These are phyloP conservation scores for Multifurca ochricompacta DNA, from an alignment of 768 basidiomycete species.

Conservation along the genomic window DNA sequence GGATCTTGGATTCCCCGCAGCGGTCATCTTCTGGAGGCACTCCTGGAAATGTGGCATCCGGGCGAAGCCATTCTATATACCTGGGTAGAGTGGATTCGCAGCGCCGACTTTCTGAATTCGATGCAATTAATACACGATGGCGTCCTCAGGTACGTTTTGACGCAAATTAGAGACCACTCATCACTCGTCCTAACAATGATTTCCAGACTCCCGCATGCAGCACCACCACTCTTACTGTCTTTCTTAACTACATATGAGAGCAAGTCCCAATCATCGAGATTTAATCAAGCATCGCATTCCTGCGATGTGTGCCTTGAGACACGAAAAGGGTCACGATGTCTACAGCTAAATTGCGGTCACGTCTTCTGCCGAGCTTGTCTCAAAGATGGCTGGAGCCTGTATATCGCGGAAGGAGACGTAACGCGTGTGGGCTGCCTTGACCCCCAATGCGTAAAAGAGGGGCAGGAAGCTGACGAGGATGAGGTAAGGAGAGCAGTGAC, in stretches of 20 bases:
- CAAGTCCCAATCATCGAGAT: slow-evolving; percentile 40
- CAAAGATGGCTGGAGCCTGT: slow-evolving; percentile 73
- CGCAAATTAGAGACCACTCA: background rate
- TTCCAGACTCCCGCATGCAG: slow-evolving; percentile 46
- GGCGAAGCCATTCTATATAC: slow-evolving; percentile 56
- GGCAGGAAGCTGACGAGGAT: slow-evolving; percentile 53
- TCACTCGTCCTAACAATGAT: background rate
- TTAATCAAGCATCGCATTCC: slow-evolving; percentile 55
- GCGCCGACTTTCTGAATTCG: slow-evolving; percentile 51
- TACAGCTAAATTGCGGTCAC: slow-evolving; percentile 64
- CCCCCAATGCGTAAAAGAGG: slow-evolving; percentile 63
- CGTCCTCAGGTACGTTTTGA: slow-evolving; percentile 2
- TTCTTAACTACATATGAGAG: slow-evolving; percentile 44
- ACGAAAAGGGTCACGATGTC: slow-evolving; percentile 67
- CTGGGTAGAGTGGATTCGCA: slow-evolving; percentile 67
- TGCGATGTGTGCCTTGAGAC: slow-evolving; percentile 74
- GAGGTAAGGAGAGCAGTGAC: slow-evolving; percentile 68
- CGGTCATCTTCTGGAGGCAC: slow-evolving; percentile 30
- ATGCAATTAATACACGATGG: slow-evolving; percentile 31
- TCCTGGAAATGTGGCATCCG: slow-evolving; percentile 52
- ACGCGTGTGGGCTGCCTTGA: slow-evolving; percentile 75
- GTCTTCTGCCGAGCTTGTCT: slow-evolving; percentile 82
- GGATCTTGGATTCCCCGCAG: slow-evolving; percentile 51
- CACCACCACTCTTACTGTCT: slow-evolving; percentile 44
- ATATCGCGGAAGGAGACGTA: slow-evolving; percentile 73